Conservation (phyloP, 345 rosid species). For the Triadica sebifera region DNA sequence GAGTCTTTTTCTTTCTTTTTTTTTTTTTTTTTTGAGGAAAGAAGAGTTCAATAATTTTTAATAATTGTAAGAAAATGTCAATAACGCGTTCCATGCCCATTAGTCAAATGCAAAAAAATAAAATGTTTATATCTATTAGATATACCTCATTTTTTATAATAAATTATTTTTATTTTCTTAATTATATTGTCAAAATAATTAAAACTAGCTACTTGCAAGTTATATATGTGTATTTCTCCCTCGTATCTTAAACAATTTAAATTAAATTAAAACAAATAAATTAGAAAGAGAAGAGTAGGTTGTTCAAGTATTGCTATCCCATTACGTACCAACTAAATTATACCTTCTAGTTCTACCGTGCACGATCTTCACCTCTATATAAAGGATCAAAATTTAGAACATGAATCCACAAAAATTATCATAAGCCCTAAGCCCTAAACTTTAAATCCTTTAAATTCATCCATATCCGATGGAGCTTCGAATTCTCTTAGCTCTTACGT, state of each 20-base stretch:
- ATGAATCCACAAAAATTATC: background rate
- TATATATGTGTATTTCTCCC: background rate
- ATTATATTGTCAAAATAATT: background rate
- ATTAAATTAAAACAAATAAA: background rate
- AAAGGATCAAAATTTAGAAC: background rate
- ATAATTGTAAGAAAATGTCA: constrained; percentile 16
- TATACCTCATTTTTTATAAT: background rate
- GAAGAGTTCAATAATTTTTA: background rate
- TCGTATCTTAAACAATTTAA: background rate
- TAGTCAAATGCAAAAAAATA: background rate
- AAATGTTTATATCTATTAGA: background rate
- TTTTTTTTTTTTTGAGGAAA: too few relatives aligned
- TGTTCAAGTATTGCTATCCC: constrained; percentile 2
- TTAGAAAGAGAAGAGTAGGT: constrained; percentile 6
- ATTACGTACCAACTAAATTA: background rate
- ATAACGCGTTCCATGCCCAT: constrained; percentile 17
- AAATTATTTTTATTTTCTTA: background rate
- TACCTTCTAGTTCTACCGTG: background rate
- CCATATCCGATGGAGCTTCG: constrained; percentile 12
- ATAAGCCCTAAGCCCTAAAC: background rate
- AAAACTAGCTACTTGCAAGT: background rate
- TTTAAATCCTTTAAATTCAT: too few relatives aligned
- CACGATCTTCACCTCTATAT: constrained; percentile 18
- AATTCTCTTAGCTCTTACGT: constrained; percentile 23
- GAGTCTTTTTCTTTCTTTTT: too few relatives aligned